Percentiles rank a stretch among this genome's conserved stretches.
These are phyloP conservation scores for Musa itinerans DNA, from an alignment of 176 grass and related monocot species.

Conservation along the genomic window DNA sequence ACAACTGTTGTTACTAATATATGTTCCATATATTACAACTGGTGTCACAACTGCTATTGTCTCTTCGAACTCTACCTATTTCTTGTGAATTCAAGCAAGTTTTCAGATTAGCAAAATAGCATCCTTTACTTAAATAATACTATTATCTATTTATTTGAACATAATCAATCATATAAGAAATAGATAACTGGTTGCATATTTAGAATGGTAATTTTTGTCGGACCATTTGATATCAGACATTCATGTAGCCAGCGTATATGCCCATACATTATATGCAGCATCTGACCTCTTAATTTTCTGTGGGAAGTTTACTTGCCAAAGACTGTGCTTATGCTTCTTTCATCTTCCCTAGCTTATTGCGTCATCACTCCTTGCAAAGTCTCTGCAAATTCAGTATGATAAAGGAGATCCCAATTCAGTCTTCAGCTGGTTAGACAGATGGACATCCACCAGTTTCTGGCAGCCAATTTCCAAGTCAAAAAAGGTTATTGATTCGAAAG, in stretches of 20 bases:
- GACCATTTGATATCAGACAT: background rate
- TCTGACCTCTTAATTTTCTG: background rate
- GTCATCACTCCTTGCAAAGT: slow-evolving; percentile 31
- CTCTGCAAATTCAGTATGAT: slow-evolving; percentile 61
- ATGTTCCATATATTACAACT: background rate
- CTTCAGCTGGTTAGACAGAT: slow-evolving; percentile 70
- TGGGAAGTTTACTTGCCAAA: background rate
- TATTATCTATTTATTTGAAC: background rate
- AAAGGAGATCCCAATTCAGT: slow-evolving; percentile 56
- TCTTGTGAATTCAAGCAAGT: background rate
- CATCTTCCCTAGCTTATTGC: slow-evolving; percentile 60
- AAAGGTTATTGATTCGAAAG: slow-evolving; percentile 46
- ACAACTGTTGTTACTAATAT: background rate
- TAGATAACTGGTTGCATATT: background rate
- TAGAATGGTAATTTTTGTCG: background rate
- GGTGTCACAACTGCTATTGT: no score
- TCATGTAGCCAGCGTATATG: no score
- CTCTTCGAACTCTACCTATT: background rate
- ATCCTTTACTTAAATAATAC: background rate
- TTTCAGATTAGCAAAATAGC: background rate
- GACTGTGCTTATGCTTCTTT: background rate
- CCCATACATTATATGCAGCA: no score
- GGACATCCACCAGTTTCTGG: slow-evolving; percentile 59
- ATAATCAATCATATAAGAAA: background rate
- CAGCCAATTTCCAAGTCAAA: slow-evolving; percentile 44